A percentile compares a stretch with the other conserved stretches of the same genome.
These are phyloP conservation scores for Tetrahymena elliotti DNA, from an alignment of 73 alveolate species.

Conservation along the genomic window DNA sequence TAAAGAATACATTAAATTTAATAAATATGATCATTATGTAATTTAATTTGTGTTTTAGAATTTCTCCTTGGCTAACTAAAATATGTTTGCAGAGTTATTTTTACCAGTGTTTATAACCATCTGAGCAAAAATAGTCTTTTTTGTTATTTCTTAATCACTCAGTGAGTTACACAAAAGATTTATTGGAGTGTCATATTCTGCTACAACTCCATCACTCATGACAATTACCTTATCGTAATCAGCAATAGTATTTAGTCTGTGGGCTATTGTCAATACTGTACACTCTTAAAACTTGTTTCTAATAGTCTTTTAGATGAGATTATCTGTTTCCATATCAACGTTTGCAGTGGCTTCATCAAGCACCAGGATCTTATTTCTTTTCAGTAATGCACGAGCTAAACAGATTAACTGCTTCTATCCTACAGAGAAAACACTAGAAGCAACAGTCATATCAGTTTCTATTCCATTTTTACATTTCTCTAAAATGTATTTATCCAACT, in stretches of 20 bases:
- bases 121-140: constrained; percentile 14
- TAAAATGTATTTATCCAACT: constrained; percentile 47
- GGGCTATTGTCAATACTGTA: constrained; percentile 66
- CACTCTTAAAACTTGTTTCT: constrained; percentile 51
- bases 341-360: constrained; percentile 77
- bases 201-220: constrained; percentile 48
- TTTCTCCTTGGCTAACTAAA: constrained; percentile 16
- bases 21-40: background rate
- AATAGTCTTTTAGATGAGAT: constrained; percentile 41
- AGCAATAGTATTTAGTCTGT: constrained; percentile 60
- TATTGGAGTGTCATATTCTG: constrained; percentile 56
- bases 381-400: constrained; percentile 60
- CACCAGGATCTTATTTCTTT: constrained; percentile 55
- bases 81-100: constrained; percentile 8
- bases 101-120: constrained; percentile 26
- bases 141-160: background rate
- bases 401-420: constrained; percentile 69
- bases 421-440: constrained; percentile 41
- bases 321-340: constrained; percentile 61
- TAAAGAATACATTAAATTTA: background rate
- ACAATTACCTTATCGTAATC: constrained; percentile 65
- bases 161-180: constrained; percentile 13
- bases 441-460: constrained; percentile 51
- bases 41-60: background rate
- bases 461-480: constrained; percentile 57